Conservation (phyloP, 371 early-diverging fungal species). For the Batrachochytrium dendrobatidis region DNA sequence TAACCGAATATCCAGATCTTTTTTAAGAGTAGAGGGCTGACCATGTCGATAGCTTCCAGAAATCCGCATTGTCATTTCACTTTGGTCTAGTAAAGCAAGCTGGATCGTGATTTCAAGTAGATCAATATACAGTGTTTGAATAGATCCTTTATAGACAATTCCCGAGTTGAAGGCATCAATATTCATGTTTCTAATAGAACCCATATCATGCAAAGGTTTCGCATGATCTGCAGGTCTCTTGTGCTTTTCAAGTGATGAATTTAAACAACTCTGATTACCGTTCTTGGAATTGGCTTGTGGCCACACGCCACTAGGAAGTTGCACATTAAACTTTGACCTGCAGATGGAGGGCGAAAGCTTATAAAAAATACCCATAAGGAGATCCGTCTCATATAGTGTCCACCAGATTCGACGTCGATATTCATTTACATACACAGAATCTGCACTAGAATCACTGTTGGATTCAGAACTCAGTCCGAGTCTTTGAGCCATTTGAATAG, state of each 20-base stretch:
- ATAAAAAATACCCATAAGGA: background rate
- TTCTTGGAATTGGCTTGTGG: background rate
- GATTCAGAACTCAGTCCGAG: background rate
- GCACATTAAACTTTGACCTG: background rate
- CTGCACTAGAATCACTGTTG: background rate
- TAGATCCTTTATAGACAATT: background rate
- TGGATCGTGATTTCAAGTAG: slow-evolving; percentile 2
- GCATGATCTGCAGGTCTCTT: background rate
- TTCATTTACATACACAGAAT: background rate
- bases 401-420: background rate
- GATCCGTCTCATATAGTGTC: slow-evolving; percentile 2
- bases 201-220: background rate
- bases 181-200: background rate
- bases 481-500: background rate
- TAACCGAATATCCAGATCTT: no score
- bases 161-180: background rate
- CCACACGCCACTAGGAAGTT: no score
- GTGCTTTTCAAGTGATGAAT: background rate
- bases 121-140: background rate
- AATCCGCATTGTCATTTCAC: no score
- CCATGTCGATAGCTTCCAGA: no score
- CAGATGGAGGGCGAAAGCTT: background rate
- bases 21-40: no score
- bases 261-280: background rate
- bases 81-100: background rate